Base-by-base conservation (phyloP, 192 early-diverging fungal genomes). In the Umbelopsis sp. region DNA sequence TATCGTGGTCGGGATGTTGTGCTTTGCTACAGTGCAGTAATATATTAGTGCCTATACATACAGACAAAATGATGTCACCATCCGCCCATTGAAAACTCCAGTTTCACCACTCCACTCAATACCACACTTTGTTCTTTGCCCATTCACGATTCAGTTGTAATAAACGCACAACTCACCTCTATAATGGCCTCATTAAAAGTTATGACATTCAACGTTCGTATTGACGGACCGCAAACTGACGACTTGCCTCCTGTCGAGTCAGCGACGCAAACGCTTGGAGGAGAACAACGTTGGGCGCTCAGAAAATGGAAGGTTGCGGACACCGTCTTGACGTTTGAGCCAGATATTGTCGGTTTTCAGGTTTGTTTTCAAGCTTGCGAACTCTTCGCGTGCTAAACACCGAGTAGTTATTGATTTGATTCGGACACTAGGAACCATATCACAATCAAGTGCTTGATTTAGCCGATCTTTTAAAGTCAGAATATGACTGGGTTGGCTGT, bases 281-380 rank as follows among this genome's bases (percentile, higher is more conserved):
- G 48, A 25, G 79, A 80, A 49, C 65, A 64, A n/a, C 76, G 76
- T 20, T 80, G 79, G 79, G 12, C 69, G 27, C n/a, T 74, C 25
- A 69, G 79, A 69, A 73, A 73, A 16, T 68, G 65, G 49, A 80
- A 78, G 22, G 41, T 80, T 33, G 72, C 70, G 7, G 79, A 80
- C 30, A 71, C 79, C 0, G 67, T 80, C 18, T 33, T 78, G 18
- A 49, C 78, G 15, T 77, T 78, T 49, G 68, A 33, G 35, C 66
- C 76, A 20, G 79, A 80, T 18, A 52, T 80, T 55, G 55, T 80
- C 22, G 79, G 76, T 1, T 18, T 80, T 12, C 79, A 80, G 41
- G 79, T 80, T 67, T 46, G 25, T 18, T 0, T 30, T 45, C 20
- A n/a, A 58, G 20, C 16, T 2, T 25, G 27, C 47, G 35, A 71